A percentile compares a stretch with the other conserved stretches of the same genome.
Conservation (phyloP, 345 rosid species). For the Dovyalis caffra region DNA sequence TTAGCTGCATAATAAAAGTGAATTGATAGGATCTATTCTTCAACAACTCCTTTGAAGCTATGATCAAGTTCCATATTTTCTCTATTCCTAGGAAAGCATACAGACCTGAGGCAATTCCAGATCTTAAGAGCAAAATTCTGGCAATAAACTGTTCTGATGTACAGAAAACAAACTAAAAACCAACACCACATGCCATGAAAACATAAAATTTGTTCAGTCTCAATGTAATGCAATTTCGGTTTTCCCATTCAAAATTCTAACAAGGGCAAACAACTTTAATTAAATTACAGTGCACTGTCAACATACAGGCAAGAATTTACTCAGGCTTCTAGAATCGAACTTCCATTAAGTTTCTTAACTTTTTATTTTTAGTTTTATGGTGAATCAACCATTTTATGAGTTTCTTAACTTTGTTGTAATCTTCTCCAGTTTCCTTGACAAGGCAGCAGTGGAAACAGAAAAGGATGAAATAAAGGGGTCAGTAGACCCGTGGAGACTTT, state of each 20-base stretch:
- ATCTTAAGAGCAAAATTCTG: background rate
- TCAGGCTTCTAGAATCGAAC: background rate
- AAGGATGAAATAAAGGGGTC: constrained; percentile 20
- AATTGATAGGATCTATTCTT: background rate
- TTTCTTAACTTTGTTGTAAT: background rate
- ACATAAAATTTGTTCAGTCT: background rate
- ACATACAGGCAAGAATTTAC: background rate
- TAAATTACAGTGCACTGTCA: background rate
- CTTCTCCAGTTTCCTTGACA: constrained; percentile 40
- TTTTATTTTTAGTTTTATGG: too few species aligned
- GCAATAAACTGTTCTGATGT: background rate
- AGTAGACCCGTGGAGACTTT: constrained; percentile 35
- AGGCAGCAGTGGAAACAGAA: constrained; percentile 37
- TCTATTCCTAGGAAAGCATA: background rate
- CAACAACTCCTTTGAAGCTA: background rate
- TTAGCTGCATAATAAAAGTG: background rate
- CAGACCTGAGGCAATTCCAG: background rate
- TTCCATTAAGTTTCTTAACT: background rate
- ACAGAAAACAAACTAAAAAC: background rate
- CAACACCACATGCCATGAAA: background rate
- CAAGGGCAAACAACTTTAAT: background rate
- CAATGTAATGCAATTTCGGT: background rate
- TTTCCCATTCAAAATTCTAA: background rate
- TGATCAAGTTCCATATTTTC: background rate
- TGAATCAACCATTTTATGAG: background rate